A percentile compares a stretch with the other conserved stretches of the same genome.
Evolutionary conservation across 1,139 yeast species (phyloP).

Genomic region (Candida sanyaensis): DNA sequence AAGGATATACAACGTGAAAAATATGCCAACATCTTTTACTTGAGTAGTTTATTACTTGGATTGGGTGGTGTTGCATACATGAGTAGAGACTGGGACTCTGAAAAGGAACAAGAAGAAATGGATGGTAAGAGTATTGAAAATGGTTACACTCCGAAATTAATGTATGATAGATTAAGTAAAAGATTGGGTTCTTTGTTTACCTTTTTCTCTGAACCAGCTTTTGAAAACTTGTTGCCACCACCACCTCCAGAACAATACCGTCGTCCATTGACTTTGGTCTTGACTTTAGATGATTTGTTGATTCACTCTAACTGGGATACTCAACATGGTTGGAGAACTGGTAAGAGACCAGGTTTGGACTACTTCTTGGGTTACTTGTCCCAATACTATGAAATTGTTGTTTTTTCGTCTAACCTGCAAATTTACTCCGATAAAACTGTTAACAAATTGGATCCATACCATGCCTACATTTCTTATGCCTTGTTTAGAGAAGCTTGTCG

Average conservation of each 20-base stretch:
- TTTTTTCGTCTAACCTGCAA: constrained; percentile 84
- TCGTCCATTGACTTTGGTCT: constrained; percentile 86
- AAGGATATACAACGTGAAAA: constrained; percentile 58
- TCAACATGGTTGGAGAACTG: constrained; percentile 96
- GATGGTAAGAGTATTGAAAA: constrained; percentile 56
- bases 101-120: constrained; percentile 59
- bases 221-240: constrained; percentile 84
- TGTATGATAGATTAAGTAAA: constrained; percentile 67
- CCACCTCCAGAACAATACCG: constrained; percentile 92
- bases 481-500: constrained; percentile 90
- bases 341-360: constrained; percentile 97
- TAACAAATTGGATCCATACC: constrained; percentile 88
- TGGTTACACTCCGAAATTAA: constrained; percentile 68
- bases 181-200: constrained; percentile 77
- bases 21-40: constrained; percentile 69
- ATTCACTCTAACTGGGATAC: constrained; percentile 93
- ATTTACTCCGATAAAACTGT: constrained; percentile 85
- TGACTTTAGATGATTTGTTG: constrained; percentile 86
- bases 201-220: constrained; percentile 91
- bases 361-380: constrained; percentile 93
- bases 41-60: constrained; percentile 59
- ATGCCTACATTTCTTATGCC: constrained; percentile 84
- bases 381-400: constrained; percentile 92
- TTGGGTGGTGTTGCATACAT: constrained; percentile 71
- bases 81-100: constrained; percentile 86